Conservation (phyloP, 1,139 yeast genomes). For the Pneumocystis carinii region DNA sequence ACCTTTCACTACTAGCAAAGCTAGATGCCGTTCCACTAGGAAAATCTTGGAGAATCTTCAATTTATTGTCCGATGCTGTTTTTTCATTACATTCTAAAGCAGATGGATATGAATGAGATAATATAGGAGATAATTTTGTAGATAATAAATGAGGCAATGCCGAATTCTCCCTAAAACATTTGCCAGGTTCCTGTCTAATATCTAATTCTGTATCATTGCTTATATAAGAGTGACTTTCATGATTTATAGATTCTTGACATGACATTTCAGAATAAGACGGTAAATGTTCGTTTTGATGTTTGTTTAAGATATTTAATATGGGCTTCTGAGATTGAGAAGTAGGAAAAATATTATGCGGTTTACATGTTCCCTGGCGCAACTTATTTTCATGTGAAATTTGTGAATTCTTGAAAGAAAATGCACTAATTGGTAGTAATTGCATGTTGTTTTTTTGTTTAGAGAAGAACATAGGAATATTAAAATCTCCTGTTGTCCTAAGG, state of each 20-base stretch:
- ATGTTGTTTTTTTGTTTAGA: neutral
- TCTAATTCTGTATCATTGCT: neutral
- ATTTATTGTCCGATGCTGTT: neutral
- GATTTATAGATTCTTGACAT: neutral
- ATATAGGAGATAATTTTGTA: neutral
- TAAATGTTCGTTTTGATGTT: neutral
- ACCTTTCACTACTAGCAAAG: neutral
- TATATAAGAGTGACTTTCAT: neutral
- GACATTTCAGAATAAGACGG: neutral
- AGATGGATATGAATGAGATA: neutral
- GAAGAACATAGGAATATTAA: conserved; percentile 32
- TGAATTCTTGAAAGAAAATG: neutral
- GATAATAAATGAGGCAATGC: neutral
- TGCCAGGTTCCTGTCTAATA: neutral
- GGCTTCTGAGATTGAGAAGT: neutral
- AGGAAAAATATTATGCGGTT: neutral
- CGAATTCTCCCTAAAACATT: neutral
- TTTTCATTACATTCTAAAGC: neutral
- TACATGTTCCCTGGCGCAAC: neutral
- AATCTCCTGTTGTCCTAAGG: conserved; percentile 53
- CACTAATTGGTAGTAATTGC: neutral
- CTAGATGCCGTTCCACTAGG: neutral
- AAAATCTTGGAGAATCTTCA: neutral
- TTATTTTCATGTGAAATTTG: neutral
- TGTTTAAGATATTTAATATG: neutral